Conservation (phyloP, 169 alveolate genomes). For the Plasmodium ovale region DNA sequence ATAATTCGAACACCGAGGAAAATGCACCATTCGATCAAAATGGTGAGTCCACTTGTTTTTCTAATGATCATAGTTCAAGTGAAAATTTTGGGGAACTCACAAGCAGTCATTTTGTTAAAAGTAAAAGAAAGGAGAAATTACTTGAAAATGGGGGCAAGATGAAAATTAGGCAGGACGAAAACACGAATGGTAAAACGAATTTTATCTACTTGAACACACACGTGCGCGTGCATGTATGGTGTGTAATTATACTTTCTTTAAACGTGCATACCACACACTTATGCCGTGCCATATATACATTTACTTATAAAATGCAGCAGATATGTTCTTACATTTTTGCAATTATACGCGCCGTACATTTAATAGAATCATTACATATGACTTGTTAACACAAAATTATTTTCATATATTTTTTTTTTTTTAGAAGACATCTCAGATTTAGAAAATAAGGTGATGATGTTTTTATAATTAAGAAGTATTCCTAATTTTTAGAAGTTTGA, state of each 20-base stretch:
- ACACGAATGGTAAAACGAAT: constrained; percentile 20
- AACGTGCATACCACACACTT: too few relatives aligned
- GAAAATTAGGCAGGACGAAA: constrained; percentile 5
- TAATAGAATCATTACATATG: neutral
- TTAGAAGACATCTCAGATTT: constrained; percentile 59
- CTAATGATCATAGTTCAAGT: neutral
- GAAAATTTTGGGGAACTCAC: neutral
- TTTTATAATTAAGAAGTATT: constrained; percentile 8
- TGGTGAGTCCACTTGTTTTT: constrained; percentile 1
- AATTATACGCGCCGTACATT: too few relatives aligned
- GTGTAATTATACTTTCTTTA: too few relatives aligned
- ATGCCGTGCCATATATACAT: too few relatives aligned
- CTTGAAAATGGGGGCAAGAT: neutral
- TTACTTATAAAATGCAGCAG: too few relatives aligned
- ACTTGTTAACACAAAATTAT: neutral
- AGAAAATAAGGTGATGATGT: constrained; percentile 53
- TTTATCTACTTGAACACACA: neutral
- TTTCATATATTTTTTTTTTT: constrained; percentile 32
- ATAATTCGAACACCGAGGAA: too few relatives aligned
- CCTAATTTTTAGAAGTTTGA: constrained; percentile 11
- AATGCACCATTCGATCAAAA: neutral
- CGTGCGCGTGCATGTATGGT: neutral
- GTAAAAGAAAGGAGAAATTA: constrained; percentile 4
- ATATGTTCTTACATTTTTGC: too few relatives aligned
- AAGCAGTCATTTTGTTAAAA: constrained; percentile 6